Percentiles rank a stretch among this genome's conserved stretches.
These are phyloP conservation scores for Cytospora mali DNA, from an alignment of 2,329 filamentous ascomycete species.

Conservation along the genomic window DNA sequence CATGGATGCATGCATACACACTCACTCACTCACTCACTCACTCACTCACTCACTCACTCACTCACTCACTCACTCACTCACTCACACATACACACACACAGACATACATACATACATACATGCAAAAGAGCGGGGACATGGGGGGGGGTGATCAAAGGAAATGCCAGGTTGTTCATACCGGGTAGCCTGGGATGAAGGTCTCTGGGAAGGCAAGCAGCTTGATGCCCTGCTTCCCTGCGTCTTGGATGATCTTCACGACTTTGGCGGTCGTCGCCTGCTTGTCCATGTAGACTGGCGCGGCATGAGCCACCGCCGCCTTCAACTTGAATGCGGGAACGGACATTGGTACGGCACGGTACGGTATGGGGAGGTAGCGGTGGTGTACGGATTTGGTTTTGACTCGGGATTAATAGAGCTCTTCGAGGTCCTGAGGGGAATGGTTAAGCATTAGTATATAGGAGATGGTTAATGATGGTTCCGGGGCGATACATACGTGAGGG, in stretches of 20 bases:
- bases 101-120: too few relatives aligned
- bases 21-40: too few relatives aligned
- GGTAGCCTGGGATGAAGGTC: constrained; percentile 33
- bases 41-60: too few relatives aligned
- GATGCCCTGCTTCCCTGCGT: constrained; percentile 27
- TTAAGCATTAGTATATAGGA: neutral
- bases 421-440: neutral
- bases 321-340: constrained; percentile 27
- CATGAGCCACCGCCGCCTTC: constrained; percentile 32
- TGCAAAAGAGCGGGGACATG: too few relatives aligned
- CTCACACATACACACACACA: too few relatives aligned
- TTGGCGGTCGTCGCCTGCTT: constrained; percentile 32
- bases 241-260: constrained; percentile 29
- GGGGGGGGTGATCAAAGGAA: too few relatives aligned
- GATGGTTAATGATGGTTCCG: neutral
- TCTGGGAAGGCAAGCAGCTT: constrained; percentile 33
- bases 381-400: too few relatives aligned
- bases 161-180: too few relatives aligned
- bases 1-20: too few relatives aligned
- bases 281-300: constrained; percentile 33
- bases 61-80: too few relatives aligned
- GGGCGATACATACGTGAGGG: neutral
- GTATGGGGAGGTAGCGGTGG: too few relatives aligned
- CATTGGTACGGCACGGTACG: neutral
- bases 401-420: neutral